Percentiles rank a stretch among this genome's conserved stretches.
phyloP scores from a whole-genome alignment of 345 rosid genomes.

The Ricinus communis region DNA sequence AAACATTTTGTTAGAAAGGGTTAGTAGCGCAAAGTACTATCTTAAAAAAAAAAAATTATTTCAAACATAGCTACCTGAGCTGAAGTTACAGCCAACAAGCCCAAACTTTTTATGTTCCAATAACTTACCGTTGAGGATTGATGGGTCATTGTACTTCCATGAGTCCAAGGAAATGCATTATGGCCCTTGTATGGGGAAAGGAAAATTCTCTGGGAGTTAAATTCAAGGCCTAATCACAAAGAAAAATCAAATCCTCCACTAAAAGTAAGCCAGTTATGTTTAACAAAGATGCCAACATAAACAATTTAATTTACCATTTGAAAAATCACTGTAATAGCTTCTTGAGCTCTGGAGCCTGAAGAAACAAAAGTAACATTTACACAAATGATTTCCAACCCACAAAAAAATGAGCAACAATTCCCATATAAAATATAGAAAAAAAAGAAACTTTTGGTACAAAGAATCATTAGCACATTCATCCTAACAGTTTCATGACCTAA shows the following conservation, averaged over 20 bases:
- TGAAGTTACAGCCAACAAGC: neutral
- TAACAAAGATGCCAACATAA: neutral
- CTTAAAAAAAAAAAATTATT: neutral
- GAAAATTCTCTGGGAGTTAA: slow-evolving; percentile 28
- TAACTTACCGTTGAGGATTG: slow-evolving; percentile 58
- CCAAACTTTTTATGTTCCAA: slow-evolving; percentile 14
- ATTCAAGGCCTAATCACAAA: slow-evolving; percentile 44
- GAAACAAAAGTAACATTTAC: slow-evolving; percentile 7
- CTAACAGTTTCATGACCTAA: too few relatives aligned
- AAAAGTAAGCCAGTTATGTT: neutral
- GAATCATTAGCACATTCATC: neutral
- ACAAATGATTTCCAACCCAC: neutral
- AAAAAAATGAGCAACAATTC: neutral
- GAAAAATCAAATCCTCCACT: slow-evolving; percentile 2
- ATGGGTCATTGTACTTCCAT: slow-evolving; percentile 40
- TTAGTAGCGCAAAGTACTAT: neutral
- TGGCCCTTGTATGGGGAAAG: slow-evolving; percentile 42
- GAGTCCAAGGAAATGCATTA: slow-evolving; percentile 37
- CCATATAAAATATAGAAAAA: neutral
- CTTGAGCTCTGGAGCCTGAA: slow-evolving; percentile 58
- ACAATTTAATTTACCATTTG: slow-evolving; percentile 48
- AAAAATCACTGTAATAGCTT: slow-evolving; percentile 40
- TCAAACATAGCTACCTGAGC: neutral
- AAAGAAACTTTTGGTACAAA: neutral
- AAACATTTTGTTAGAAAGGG: neutral